Evolutionary conservation across 768 basidiomycete genomes (phyloP).

Genomic region (Coprinellus micaceus): DNA sequence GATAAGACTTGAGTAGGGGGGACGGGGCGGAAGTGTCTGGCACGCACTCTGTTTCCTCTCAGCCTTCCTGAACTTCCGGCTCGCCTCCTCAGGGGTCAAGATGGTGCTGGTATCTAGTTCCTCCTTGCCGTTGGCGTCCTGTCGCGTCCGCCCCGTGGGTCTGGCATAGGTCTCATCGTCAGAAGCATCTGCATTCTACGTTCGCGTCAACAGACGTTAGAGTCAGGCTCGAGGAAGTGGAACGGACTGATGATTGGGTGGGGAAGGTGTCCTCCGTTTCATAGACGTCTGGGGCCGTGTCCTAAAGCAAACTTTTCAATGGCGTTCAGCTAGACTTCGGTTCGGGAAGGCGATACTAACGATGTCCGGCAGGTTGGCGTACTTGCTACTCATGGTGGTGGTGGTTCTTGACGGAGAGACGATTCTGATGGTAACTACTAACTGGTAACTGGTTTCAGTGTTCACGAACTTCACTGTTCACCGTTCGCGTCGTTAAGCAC

Average conservation of each 20-base stretch:
- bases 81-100: conserved; percentile 65
- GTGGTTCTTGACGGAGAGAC: background rate
- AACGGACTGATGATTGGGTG: conserved; percentile 47
- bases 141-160: conserved; percentile 35
- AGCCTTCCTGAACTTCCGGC: conserved; percentile 65
- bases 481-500: too few species aligned
- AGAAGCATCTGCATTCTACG: conserved; percentile 58
- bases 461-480: too few species aligned
- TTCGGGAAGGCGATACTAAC: conserved; percentile 43
- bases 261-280: conserved; percentile 82
- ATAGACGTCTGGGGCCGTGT: conserved; percentile 88
- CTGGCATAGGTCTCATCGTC: conserved; percentile 58
- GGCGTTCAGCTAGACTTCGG: background rate
- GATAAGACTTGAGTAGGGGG: background rate
- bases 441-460: too few species aligned
- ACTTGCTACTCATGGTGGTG: conserved; percentile 69
- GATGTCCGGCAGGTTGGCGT: conserved; percentile 88
- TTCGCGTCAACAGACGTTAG: conserved; percentile 10
- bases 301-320: conserved; percentile 40
- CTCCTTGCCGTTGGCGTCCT: conserved; percentile 46
- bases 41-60: conserved; percentile 47
- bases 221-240: background rate
- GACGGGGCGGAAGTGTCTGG: background rate
- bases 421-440: background rate
- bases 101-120: conserved; percentile 68